phyloP scores from a whole-genome alignment of 78 protist species.

The Creolimax fragrantissima region DNA sequence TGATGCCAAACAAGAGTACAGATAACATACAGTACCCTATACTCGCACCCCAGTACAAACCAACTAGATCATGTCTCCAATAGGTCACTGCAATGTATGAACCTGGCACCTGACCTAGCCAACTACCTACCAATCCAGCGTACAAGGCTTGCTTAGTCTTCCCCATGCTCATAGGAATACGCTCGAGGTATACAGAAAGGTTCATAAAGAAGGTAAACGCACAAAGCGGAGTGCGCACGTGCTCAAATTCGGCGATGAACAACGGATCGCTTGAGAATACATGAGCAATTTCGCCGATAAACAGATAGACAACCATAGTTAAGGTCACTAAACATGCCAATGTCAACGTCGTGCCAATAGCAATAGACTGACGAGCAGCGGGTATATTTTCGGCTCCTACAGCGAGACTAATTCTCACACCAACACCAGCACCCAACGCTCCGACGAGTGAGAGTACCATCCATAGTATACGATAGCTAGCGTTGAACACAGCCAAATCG shows the following conservation, averaged over 20 bases:
- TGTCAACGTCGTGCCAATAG: background rate
- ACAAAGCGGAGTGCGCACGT: background rate
- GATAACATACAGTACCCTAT: conserved; percentile 7
- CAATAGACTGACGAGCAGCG: background rate
- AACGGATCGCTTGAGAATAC: background rate
- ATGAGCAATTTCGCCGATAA: background rate
- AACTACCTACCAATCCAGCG: conserved; percentile 18
- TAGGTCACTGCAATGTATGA: background rate
- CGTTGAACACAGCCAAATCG: background rate
- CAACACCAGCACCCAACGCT: conserved; percentile 4
- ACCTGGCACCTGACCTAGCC: conserved; percentile 1
- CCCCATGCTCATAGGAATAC: conserved; percentile 13
- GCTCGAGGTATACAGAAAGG: background rate
- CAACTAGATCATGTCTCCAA: conserved; percentile 2
- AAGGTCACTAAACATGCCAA: background rate
- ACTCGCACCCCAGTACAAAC: conserved; percentile 15
- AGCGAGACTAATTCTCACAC: background rate
- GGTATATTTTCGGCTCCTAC: background rate
- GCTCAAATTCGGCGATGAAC: background rate
- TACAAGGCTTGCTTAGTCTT: conserved; percentile 9
- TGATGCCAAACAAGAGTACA: background rate
- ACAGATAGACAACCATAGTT: background rate
- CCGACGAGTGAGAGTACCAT: conserved; percentile 9
- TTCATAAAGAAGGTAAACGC: background rate
- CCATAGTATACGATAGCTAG: conserved; percentile 1